Evolutionary conservation across 2,329 filamentous ascomycete species (phyloP).

Genomic region (Verticillium dahliae): DNA sequence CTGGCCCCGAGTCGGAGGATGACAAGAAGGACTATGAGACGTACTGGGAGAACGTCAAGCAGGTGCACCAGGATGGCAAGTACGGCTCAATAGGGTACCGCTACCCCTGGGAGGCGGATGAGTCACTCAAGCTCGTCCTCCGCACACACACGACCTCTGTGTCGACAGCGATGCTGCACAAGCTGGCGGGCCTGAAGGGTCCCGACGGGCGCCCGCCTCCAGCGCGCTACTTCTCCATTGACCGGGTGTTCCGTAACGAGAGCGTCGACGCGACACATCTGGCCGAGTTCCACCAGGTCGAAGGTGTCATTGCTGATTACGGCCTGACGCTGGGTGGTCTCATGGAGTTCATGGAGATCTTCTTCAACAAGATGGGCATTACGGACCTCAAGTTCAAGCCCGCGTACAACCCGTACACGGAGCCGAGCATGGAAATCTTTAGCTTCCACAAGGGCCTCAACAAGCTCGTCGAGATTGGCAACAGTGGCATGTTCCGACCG

Average conservation of each 20-base stretch:
- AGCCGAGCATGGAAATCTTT: slow-evolving; percentile 98
- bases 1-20: slow-evolving; percentile 48
- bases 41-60: slow-evolving; percentile 83
- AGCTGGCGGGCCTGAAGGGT: slow-evolving; percentile 74
- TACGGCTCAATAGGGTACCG: slow-evolving; percentile 95
- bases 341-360: slow-evolving; percentile 88
- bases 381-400: slow-evolving; percentile 85
- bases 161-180: slow-evolving; percentile 84
- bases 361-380: slow-evolving; percentile 96
- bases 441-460: slow-evolving; percentile 83
- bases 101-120: slow-evolving; percentile 86
- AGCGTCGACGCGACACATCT: slow-evolving; percentile 94
- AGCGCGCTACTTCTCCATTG: slow-evolving; percentile 97
- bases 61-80: slow-evolving; percentile 85
- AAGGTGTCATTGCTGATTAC: slow-evolving; percentile 97
- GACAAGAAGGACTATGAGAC: slow-evolving; percentile 64
- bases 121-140: slow-evolving; percentile 80
- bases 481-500: slow-evolving; percentile 96
- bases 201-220: slow-evolving; percentile 58
- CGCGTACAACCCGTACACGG: slow-evolving; percentile 91
- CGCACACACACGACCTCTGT: slow-evolving; percentile 95
- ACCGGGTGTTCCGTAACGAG: slow-evolving; percentile 97
- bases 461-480: slow-evolving; percentile 95
- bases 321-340: slow-evolving; percentile 85
- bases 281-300: slow-evolving; percentile 97